Base-by-base conservation (phyloP, 768 basidiomycete species). In the Phylloporus rhodoxanthus region DNA sequence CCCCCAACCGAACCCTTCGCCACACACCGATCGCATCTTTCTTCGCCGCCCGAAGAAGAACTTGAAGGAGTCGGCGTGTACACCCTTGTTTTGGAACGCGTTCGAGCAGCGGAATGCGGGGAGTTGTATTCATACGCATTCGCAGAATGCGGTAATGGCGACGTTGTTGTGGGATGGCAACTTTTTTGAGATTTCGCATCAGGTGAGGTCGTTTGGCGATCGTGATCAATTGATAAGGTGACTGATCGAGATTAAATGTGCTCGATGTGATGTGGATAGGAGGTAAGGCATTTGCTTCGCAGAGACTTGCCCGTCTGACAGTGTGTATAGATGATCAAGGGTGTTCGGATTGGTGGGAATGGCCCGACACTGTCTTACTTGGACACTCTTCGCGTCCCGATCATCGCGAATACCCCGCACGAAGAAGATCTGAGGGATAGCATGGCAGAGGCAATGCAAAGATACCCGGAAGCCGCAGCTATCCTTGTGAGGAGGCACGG, bases 41-140 rank as follows among this genome's bases (percentile, higher is more conserved):
- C 78, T 93, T 44, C 79, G 91, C 45, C 81, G 84, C 23, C 90
- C 91, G 9, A 71, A 73, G 10, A 64, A 73, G 53, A 78, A 81
- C 50, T 74, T 93, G 52, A 91, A 88, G 59, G 89, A 93, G 60
- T 88, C 85, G 1, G 87, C 87, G 0, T 93, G 91, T 65, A 92
- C 91, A 0, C 91, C 91, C 11, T 72, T 92, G 14, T 94, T 94
- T 72, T 93, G 88, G 88, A 91, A 91, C 61, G 88, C 91, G 2
- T 94, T 91, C 62, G 84, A 85, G 28, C 68, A 87, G 55, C 75
- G 88, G 19, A 71, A 77, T 51, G 89, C 91, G 2, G 86, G 87
- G 1, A 88, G 88, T 38, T 93, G 90, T 59, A 91, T 94, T 54
- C 91, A 93, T 62, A 93, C 91, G 0, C 91, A 93, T 62, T 90